These are phyloP conservation scores for Penicillium digitatum DNA, from an alignment of 2,329 filamentous ascomycete genomes.

Conservation along the genomic window DNA sequence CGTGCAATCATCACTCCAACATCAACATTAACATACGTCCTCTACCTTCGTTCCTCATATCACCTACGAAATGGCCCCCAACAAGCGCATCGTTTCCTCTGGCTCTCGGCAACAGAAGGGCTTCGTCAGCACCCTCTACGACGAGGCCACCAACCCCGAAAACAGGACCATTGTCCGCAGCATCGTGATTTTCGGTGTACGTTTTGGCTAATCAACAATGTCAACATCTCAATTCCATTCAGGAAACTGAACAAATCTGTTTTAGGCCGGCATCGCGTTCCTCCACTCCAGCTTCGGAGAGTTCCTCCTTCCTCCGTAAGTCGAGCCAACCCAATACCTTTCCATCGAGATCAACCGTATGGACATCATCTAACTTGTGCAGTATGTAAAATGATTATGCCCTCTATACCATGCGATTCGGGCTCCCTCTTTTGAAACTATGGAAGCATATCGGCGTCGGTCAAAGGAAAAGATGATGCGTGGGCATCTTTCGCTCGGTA, in stretches of 20 bases:
- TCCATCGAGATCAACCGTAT: background rate
- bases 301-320: conserved; percentile 60
- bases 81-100: conserved; percentile 54
- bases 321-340: conserved; percentile 25
- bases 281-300: conserved; percentile 66
- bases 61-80: conserved; percentile 57
- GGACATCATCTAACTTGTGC: conserved; percentile 4
- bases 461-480: conserved; percentile 13
- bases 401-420: conserved; percentile 12
- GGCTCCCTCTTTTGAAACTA: conserved; percentile 10
- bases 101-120: conserved; percentile 46
- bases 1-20: conserved; percentile 9
- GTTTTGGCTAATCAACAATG: conserved; percentile 28
- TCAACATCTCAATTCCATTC: background rate
- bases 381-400: conserved; percentile 15
- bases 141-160: conserved; percentile 61
- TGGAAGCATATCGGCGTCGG: conserved; percentile 20
- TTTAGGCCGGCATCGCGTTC: conserved; percentile 61
- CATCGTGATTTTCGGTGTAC: conserved; percentile 64
- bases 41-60: conserved; percentile 3
- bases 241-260: conserved; percentile 13
- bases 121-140: conserved; percentile 57
- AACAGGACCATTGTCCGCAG: conserved; percentile 67
- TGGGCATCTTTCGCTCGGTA: conserved; percentile 13
- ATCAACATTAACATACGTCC: conserved; percentile 1